Percentiles rank a stretch among this genome's conserved stretches.
These are phyloP conservation scores for Gossypium bickii DNA, from an alignment of 345 rosid genomes.

Conservation along the genomic window DNA sequence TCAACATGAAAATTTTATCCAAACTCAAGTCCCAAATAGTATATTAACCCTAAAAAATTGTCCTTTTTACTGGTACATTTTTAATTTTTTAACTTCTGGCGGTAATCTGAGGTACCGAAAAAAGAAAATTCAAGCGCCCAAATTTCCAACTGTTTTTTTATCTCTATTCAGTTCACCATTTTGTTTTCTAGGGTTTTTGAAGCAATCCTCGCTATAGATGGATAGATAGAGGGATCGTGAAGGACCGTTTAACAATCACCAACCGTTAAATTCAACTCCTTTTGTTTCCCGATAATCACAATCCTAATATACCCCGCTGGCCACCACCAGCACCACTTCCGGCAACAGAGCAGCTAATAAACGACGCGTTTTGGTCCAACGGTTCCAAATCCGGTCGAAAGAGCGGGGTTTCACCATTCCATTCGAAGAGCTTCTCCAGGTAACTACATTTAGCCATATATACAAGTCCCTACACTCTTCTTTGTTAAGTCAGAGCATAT, in stretches of 20 bases:
- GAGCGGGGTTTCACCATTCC: conserved; percentile 36
- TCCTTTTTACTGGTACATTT: too few species aligned
- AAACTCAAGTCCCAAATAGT: too few species aligned
- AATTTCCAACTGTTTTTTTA: too few species aligned
- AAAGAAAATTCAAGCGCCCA: too few species aligned
- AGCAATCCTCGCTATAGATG: conserved; percentile 17
- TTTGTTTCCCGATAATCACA: conserved; percentile 12
- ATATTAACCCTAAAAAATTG: too few species aligned
- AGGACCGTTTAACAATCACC: conserved; percentile 24
- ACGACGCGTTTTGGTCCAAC: too few species aligned
- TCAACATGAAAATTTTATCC: too few species aligned
- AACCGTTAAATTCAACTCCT: conserved; percentile 15
- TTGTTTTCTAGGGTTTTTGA: neutral
- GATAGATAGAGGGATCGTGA: conserved; percentile 22
- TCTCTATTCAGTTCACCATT: too few species aligned
- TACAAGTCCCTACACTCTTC: too few species aligned
- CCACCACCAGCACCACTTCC: neutral
- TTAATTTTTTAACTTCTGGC: too few species aligned
- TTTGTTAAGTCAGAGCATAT: conserved; percentile 32
- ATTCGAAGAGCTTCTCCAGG: conserved; percentile 27
- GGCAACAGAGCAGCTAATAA: conserved; percentile 26
- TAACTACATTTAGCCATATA: neutral
- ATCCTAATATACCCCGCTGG: conserved; percentile 18
- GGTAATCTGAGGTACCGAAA: too few species aligned
- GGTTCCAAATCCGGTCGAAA: conserved; percentile 23